Base-by-base conservation (phyloP, 2,329 filamentous ascomycete species). In the Fusarium bactridioides region DNA sequence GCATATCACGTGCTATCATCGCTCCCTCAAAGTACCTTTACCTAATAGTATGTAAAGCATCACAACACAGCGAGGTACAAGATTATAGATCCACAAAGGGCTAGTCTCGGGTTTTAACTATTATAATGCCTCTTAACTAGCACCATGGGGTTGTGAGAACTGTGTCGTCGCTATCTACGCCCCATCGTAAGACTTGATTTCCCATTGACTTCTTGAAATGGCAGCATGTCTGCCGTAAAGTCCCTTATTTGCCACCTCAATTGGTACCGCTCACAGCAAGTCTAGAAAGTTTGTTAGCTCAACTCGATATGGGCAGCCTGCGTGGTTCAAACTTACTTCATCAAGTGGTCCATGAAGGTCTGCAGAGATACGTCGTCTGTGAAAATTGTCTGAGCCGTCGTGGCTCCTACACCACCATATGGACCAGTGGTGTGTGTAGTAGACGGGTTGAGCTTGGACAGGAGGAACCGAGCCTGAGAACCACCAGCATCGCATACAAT, bases 331-430 rank as follows among this genome's bases (percentile, higher is more conserved):
- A 66, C 64, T 21, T 87, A 95, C 94, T 99, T 99, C 96, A 99
- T 99, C 81, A 99, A 86, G 84, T 98, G 95, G 79, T 99, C 96
- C 96, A 99, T 99, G 81, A 99, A 99, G 3, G 95, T 98, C 83
- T 98, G 95, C 80, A 99, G 85, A 61, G 94, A 98, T 61, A 99
- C 96, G 82, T 99, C 96, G 79, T 99, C 96, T 2, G 96, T 99
- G 84, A 99, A 99, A 78, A 99, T 99, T 10, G 96, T 99, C 83
- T 99, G 96, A 13, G 95, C 95, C 51, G 93, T 95, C 79, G 95
- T 93, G 6, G 89, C 88, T 35, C 93, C 91, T 54, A 95, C 93
- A 69, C 94, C 95, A 62, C 96, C 96, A 79, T 97, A 98, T 18
- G 93, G 93, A 59, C 94, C 94, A 1, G 93, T 95, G 1, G 96